These are phyloP conservation scores for Thalassiosira livingstoniorum DNA, from an alignment of 352 stramenopile species.

Conservation along the genomic window DNA sequence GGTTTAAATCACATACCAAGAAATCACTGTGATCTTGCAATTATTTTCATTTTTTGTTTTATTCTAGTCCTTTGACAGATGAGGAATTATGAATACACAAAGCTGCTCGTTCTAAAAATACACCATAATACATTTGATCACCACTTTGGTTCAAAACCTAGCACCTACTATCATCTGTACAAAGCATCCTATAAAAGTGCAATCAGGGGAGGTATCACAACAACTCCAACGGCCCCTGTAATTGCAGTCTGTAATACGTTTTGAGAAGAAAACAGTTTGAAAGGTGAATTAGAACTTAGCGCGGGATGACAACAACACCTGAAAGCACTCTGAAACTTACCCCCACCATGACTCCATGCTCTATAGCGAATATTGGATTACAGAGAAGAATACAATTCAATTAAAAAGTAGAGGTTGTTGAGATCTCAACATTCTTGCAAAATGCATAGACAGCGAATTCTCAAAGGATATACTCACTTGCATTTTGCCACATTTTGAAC, in stretches of 20 bases:
- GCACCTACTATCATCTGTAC: too few species aligned
- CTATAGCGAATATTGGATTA: too few species aligned
- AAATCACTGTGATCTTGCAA: too few species aligned
- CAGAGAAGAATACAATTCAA: not conserved
- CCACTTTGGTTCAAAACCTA: too few species aligned
- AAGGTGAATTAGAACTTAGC: not conserved
- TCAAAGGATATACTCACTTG: slow-evolving; percentile 44
- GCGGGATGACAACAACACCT: not conserved
- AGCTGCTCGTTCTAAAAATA: too few species aligned
- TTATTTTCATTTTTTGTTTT: too few species aligned
- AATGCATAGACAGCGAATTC: not conserved
- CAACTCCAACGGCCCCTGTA: slow-evolving; percentile 65
- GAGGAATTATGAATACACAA: too few species aligned
- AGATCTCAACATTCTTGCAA: not conserved
- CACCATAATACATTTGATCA: too few species aligned
- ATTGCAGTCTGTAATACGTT: slow-evolving; percentile 51
- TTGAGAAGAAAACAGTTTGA: not conserved
- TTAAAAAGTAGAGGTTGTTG: not conserved
- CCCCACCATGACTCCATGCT: slow-evolving; percentile 3
- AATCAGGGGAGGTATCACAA: slow-evolving; percentile 71
- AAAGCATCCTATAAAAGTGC: slow-evolving; percentile 76
- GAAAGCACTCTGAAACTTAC: not conserved
- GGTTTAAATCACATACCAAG: too few species aligned
- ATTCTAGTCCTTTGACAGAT: too few species aligned
- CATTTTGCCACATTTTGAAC: slow-evolving; percentile 77